Conservation (phyloP, 495 filamentous ascomycete genomes). For the Neurospora sp. region DNA sequence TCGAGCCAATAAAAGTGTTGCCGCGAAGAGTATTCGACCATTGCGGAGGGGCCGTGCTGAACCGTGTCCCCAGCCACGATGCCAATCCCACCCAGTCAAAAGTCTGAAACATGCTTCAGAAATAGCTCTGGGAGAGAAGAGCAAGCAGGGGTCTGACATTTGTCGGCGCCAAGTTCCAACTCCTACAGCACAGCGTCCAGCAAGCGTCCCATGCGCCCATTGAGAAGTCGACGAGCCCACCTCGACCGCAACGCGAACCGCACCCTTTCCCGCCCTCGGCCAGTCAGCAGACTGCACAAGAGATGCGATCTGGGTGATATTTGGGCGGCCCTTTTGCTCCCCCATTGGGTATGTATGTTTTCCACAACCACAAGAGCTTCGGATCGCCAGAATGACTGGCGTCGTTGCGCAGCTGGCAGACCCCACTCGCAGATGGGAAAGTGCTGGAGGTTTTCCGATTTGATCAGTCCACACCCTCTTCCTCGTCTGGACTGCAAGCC, state of each 20-base stretch:
- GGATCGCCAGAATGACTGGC: neutral
- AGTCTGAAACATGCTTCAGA: constrained; percentile 26
- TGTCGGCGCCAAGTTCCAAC: neutral
- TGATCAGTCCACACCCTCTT: neutral
- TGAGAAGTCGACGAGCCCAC: neutral
- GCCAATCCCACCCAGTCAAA: constrained; percentile 13
- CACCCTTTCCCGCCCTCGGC: neutral
- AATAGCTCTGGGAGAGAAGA: constrained; percentile 13
- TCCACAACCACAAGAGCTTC: neutral
- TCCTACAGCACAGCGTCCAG: neutral
- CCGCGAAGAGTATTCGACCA: neutral
- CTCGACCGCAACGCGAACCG: neutral
- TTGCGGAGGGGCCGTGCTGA: constrained; percentile 12
- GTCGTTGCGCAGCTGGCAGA: constrained; percentile 2
- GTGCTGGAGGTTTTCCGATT: neutral
- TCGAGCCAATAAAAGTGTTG: neutral
- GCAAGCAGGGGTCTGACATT: constrained; percentile 1
- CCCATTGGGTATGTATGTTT: neutral
- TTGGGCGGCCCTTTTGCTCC: neutral
- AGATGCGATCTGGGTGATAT: neutral
- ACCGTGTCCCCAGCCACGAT: constrained; percentile 16
- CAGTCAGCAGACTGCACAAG: neutral
- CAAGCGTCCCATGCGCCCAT: neutral
- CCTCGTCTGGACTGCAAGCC: neutral
- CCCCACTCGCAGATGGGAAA: neutral